A percentile compares a stretch with the other conserved stretches of the same genome.
Conservation (phyloP, 2,329 filamentous ascomycete genomes). For the Trichoderma afroharzianum region DNA sequence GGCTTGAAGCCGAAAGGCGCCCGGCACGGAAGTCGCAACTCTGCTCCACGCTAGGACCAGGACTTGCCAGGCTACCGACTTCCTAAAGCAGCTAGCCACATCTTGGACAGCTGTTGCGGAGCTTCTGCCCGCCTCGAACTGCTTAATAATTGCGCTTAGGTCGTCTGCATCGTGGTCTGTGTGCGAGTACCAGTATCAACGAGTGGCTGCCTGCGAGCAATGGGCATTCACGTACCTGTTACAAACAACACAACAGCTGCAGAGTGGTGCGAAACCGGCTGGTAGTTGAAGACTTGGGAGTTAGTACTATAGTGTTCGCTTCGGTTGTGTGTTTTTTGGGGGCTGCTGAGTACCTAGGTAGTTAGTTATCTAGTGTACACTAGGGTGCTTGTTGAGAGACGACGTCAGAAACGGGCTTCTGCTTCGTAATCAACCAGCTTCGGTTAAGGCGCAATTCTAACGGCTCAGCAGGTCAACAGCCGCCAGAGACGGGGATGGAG, state of each 20-base stretch:
- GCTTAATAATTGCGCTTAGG: not conserved
- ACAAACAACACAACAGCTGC: not conserved
- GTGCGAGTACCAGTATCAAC: not conserved
- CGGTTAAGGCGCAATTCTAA: not conserved
- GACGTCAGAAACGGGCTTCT: not conserved
- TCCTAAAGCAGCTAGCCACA: not conserved
- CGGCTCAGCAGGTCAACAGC: not conserved
- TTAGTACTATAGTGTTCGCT: not conserved
- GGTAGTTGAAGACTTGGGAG: too few species aligned
- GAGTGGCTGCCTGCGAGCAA: not conserved
- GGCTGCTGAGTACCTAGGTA: not conserved
- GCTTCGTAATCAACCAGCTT: not conserved
- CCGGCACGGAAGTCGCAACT: not conserved
- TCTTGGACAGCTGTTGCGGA: not conserved
- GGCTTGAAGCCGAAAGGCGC: not conserved
- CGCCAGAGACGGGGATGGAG: not conserved
- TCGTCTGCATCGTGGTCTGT: not conserved
- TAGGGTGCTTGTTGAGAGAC: not conserved
- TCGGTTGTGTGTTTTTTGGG: not conserved
- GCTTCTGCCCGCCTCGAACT: too few species aligned
- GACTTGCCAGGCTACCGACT: not conserved
- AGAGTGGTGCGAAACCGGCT: not conserved
- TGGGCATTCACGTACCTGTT: not conserved
- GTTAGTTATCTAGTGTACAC: too few species aligned
- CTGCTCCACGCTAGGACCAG: not conserved